phyloP scores from a whole-genome alignment of 805 yeast genomes.

The Wickerhamiella parazyma region DNA sequence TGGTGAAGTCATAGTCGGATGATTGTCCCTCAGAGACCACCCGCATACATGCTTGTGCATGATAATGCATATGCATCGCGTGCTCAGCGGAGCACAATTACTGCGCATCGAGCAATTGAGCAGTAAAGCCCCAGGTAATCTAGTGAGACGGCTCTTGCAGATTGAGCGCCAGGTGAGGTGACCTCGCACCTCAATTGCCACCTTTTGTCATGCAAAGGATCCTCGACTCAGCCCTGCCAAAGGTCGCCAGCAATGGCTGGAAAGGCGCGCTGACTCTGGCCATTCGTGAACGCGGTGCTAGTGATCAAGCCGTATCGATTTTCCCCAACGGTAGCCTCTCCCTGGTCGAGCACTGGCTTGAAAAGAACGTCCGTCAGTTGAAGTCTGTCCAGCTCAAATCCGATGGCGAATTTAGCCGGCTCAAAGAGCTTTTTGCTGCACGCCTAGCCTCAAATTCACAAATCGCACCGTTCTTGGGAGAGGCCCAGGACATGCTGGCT shows the following conservation, averaged over 20 bases:
- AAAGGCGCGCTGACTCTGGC: constrained; percentile 36
- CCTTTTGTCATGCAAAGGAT: constrained; percentile 23
- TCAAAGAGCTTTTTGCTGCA: constrained; percentile 29
- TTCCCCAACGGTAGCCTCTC: constrained; percentile 35
- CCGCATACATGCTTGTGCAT: no score
- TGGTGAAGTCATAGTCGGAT: no score
- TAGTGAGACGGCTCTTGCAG: no score
- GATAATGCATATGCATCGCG: no score
- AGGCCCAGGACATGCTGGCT: constrained; percentile 47
- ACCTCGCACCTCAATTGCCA: no score
- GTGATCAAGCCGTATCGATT: constrained; percentile 37
- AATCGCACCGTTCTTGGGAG: constrained; percentile 16
- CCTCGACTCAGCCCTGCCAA: constrained; percentile 26
- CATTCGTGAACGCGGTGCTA: constrained; percentile 34
- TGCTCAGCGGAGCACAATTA: no score
- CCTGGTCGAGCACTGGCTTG: constrained; percentile 43
- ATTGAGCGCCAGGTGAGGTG: no score
- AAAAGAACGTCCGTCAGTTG: constrained; percentile 28
- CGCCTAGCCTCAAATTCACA: constrained; percentile 34
- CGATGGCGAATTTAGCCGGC: constrained; percentile 15
- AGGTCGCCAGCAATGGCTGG: constrained; percentile 43
- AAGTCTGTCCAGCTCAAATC: constrained; percentile 18
- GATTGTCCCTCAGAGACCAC: no score
- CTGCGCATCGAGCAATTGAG: no score
- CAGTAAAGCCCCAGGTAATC: no score